Conservation (phyloP, 805 yeast genomes). For the Yamadazyma nakazawae region DNA sequence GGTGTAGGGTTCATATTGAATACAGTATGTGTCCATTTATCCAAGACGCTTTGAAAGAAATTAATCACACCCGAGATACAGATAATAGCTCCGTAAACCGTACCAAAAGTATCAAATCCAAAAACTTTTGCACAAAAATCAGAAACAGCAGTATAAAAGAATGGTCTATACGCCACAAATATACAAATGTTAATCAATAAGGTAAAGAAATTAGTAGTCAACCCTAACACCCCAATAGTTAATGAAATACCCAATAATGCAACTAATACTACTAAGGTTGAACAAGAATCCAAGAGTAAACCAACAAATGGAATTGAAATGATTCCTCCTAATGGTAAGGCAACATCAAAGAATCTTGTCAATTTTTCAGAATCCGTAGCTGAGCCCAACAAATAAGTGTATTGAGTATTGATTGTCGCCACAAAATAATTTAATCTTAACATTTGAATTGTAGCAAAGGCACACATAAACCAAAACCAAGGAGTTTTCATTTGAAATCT, state of each 20-base stretch:
- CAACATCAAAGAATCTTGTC: conserved; percentile 49
- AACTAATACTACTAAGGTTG: conserved; percentile 44
- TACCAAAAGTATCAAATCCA: conserved; percentile 60
- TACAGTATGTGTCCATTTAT: conserved; percentile 46
- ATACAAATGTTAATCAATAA: conserved; percentile 46
- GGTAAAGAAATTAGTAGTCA: conserved; percentile 35
- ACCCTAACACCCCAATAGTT: conserved; percentile 48
- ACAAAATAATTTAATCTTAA: conserved; percentile 56
- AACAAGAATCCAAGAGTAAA: conserved; percentile 44
- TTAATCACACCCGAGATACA: conserved; percentile 51
- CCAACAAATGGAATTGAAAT: conserved; percentile 55
- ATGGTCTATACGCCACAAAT: conserved; percentile 55
- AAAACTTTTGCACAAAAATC: conserved; percentile 63
- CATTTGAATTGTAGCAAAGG: conserved; percentile 55
- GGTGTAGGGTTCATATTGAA: conserved; percentile 57
- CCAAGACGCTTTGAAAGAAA: conserved; percentile 46
- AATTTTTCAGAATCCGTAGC: conserved; percentile 34
- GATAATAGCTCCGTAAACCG: conserved; percentile 55
- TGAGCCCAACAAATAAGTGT: conserved; percentile 44
- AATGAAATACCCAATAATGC: conserved; percentile 41
- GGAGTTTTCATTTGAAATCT: conserved; percentile 47
- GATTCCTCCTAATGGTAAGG: conserved; percentile 56
- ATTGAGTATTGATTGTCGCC: conserved; percentile 57
- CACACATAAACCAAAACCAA: conserved; percentile 50
- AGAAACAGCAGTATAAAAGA: conserved; percentile 54